These are phyloP conservation scores for Trichoderma brevicompactum DNA, from an alignment of 2,329 filamentous ascomycete species.

Conservation along the genomic window DNA sequence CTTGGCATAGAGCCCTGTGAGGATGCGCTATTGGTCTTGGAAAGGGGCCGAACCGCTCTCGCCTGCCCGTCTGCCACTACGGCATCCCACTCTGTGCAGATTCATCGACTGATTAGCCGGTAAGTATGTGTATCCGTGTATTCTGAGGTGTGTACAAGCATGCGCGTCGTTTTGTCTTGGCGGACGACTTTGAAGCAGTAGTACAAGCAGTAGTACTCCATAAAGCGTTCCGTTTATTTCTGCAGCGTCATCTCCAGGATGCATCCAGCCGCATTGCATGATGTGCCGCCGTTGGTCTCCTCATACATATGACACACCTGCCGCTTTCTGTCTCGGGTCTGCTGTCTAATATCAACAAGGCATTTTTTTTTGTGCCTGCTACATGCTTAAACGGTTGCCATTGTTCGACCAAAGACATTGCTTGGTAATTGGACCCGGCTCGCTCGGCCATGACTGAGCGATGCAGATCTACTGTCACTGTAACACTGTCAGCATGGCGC, in stretches of 20 bases:
- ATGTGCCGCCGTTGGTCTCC: neutral
- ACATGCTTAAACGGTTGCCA: neutral
- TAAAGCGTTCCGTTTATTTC: neutral
- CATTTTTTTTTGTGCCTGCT: neutral
- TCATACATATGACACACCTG: constrained; percentile 4
- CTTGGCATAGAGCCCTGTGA: constrained; percentile 4
- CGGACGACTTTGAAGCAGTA: neutral
- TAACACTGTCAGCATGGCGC: constrained; percentile 21
- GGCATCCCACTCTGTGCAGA: constrained; percentile 1
- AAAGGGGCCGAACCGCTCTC: constrained; percentile 1
- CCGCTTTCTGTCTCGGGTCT: constrained; percentile 9
- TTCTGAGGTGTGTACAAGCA: neutral
- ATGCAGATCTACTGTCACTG: constrained; percentile 23
- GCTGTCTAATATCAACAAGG: neutral
- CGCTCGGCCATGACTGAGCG: constrained; percentile 10
- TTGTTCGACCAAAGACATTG: neutral
- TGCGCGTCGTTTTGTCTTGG: neutral
- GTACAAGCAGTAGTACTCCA: neutral
- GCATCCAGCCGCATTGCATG: constrained; percentile 4
- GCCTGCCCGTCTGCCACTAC: neutral
- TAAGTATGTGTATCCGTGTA: neutral
- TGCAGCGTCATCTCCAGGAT: neutral
- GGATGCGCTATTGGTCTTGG: neutral
- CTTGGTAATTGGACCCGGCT: constrained; percentile 25
- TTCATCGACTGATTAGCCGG: neutral